Percentiles rank a stretch among this genome's conserved stretches.
phyloP scores from a whole-genome alignment of 306 rosid species.

The Prunus campanulata region DNA sequence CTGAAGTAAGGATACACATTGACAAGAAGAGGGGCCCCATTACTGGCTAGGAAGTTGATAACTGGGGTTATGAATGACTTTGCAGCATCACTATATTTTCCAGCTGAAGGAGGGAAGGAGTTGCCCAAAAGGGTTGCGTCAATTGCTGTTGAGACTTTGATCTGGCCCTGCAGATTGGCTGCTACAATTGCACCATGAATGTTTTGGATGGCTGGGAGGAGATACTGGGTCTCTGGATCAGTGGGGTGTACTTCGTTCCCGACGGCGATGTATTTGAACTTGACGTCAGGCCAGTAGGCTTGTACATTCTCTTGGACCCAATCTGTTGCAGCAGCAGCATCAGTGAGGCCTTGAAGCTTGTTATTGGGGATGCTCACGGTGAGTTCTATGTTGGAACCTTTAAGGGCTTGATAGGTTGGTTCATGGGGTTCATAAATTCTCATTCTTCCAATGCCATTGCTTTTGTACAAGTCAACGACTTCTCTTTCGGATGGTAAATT shows the following conservation, averaged over 20 bases:
- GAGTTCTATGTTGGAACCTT: constrained; percentile 51
- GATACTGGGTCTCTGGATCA: constrained; percentile 12
- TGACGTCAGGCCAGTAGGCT: constrained; percentile 37
- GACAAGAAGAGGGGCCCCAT: constrained; percentile 60
- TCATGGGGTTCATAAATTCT: constrained; percentile 37
- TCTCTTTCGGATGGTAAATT: constrained; percentile 39
- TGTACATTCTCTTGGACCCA: constrained; percentile 38
- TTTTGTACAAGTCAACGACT: constrained; percentile 32
- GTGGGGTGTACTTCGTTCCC: constrained; percentile 47
- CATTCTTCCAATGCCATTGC: constrained; percentile 33
- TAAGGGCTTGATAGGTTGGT: constrained; percentile 39
- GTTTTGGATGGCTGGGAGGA: constrained; percentile 35
- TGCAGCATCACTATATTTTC: constrained; percentile 28
- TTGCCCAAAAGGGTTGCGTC: constrained; percentile 16
- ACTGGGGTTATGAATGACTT: constrained; percentile 35
- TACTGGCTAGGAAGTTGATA: constrained; percentile 25
- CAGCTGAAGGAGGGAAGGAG: constrained; percentile 42
- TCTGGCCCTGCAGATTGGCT: constrained; percentile 41
- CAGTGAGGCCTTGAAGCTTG: constrained; percentile 17
- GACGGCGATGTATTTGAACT: constrained; percentile 40
- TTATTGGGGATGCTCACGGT: constrained; percentile 30
- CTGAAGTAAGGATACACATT: constrained; percentile 60
- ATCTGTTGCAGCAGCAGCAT: constrained; percentile 25
- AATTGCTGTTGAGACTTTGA: constrained; percentile 61
- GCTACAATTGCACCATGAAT: constrained; percentile 33